Base-by-base conservation (phyloP, 1,284 basidiomycete genomes). In the Ceratobasidium sp. region DNA sequence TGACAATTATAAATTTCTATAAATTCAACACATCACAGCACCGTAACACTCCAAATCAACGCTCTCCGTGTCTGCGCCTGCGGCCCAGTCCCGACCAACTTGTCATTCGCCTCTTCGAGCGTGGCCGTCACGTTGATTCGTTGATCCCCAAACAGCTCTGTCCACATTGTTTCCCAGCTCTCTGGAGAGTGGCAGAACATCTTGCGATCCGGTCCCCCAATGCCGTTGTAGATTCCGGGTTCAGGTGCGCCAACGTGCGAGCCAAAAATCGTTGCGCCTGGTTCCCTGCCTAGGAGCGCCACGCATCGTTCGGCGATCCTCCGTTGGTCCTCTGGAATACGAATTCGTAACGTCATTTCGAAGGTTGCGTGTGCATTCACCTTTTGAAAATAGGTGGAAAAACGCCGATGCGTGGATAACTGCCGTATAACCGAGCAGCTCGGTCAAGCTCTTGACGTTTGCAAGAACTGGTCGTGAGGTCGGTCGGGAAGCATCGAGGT, bases 381-480 rank as follows among this genome's bases (percentile, higher is more conserved):
- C 62, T 53, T 84, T 79, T 60, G 77, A 72, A 75, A 86, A 86
- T 27, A 86, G 78, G 73, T 86, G 84, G 76, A 86, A 86, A 74
- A 86, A 80, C 0, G 80, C 75, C 12, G 82, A 82, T 3, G 81
- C 78, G 72, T 84, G 81, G 34, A 86, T 82, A 13, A 79, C 82
- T 10, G 83, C 80, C 42, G 83, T 75, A 58, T 80, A 79, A 3
- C 82, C 81, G 50, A 78, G 79, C 0, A 86, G 78, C 1, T 80
- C 79, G n/a, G 77, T 83, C 42, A 86, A 77, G 13, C 77, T 77
- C 3, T 74, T 79, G 25, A 85, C 70, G 4, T 71, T 58, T 10
- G 73, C 71, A 3, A 84, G 75, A 40, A 75, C 75, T 15, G 80
- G 79, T 1, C 76, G 75, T 2, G 73, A 73, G 0, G 72, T 73